Evolutionary conservation across 2,329 filamentous ascomycete species (phyloP), one percentile per base, ranked within the genome.

Genomic region (Juglanconis oblonga): DNA sequence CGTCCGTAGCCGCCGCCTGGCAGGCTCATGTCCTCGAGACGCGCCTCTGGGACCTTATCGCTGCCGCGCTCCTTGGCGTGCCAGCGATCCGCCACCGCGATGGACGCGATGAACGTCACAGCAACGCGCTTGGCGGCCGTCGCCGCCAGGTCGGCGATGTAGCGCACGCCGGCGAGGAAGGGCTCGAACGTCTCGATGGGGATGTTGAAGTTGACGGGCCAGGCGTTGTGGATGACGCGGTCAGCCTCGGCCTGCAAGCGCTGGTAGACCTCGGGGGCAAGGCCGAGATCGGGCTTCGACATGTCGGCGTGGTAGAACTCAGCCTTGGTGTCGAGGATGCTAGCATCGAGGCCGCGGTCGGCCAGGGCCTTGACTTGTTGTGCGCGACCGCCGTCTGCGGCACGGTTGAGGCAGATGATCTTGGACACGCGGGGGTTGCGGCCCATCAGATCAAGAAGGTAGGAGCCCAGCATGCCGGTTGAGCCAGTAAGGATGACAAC

Each of bases 231-330:
- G 55, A 80, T 76, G 6, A 81, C 67, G 6, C 74, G 73, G 52
- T 81, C 78, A 0, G 71, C 69, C 1, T 74, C 70, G 8, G 68
- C 58, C 5, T 76, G 68, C 0, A 80, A 66, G 4, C 73, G 69
- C 44, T 69, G 35, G 66, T 74, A 72, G 1, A 69, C 68, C 1
- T 71, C 67, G 4, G 71, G 64, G 2, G 59, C 57, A 0, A 87
- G 71, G 0, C 82, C 83, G 1, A 87, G 73, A 13, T 73, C 67
- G 0, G 74, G 68, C 11, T 77, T 74, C 0, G 77, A 74, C n/a
- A 79, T 74, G 63, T 86, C 80, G 1, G 74, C 76, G 35, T 78
- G 73, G 9, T 80, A 65, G 32, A 83, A 80, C 47, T 79, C 73
- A 3, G 78, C 71, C 68, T 74, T 77, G 8, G 68, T 64, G 52